Conservation (phyloP, 2,329 filamentous ascomycete species). For the Dryadomyces quercivorus region DNA sequence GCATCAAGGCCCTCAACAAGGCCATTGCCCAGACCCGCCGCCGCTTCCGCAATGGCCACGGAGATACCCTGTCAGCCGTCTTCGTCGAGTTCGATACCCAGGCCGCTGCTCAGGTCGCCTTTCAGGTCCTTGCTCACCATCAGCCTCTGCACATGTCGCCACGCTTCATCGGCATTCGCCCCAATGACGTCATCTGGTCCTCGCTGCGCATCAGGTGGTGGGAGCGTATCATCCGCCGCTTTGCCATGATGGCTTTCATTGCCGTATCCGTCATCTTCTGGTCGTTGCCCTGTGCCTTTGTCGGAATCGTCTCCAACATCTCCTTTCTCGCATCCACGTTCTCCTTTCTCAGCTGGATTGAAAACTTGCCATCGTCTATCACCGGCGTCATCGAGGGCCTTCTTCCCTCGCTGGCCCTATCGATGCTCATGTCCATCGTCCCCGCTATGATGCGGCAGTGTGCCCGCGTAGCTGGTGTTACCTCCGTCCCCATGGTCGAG, state of each 20-base stretch:
- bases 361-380: conserved; percentile 53
- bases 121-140: conserved; percentile 71
- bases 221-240: conserved; percentile 59
- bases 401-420: conserved; percentile 65
- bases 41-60: conserved; percentile 51
- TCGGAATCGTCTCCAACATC: conserved; percentile 79
- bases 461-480: conserved; percentile 58
- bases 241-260: conserved; percentile 53
- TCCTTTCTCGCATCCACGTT: conserved; percentile 51
- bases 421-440: conserved; percentile 72
- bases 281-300: conserved; percentile 60
- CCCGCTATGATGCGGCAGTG: conserved; percentile 64
- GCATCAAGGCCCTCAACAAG: conserved; percentile 35
- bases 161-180: conserved; percentile 69
- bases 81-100: conserved; percentile 87
- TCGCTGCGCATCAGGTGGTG: conserved; percentile 61
- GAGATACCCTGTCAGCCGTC: conserved; percentile 55
- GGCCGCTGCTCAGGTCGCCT: conserved; percentile 73
- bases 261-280: conserved; percentile 75
- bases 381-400: conserved; percentile 74
- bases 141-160: conserved; percentile 74
- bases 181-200: conserved; percentile 75
- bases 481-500: conserved; percentile 60
- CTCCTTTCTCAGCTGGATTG: conserved; percentile 62
- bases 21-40: conserved; percentile 34